A percentile compares a stretch with the other conserved stretches of the same genome.
These are phyloP conservation scores for Ascomycota sp. DNA, from an alignment of 2,329 filamentous ascomycete species.

Conservation along the genomic window DNA sequence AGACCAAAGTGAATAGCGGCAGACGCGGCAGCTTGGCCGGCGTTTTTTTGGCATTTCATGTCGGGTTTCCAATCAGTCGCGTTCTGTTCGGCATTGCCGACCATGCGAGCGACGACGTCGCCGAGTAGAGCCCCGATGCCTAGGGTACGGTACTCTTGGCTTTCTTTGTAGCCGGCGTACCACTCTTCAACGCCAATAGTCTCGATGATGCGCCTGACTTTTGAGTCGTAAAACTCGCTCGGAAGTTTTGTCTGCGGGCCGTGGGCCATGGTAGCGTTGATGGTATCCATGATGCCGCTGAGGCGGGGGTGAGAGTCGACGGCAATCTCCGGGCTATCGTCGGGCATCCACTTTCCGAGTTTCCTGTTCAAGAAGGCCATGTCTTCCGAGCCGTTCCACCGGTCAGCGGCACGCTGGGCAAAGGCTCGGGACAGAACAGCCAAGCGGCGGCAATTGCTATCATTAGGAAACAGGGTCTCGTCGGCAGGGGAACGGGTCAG, in stretches of 20 bases:
- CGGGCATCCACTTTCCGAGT: constrained; percentile 70
- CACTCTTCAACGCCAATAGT: constrained; percentile 76
- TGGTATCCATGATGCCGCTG: constrained; percentile 79
- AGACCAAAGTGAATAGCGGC: constrained; percentile 48
- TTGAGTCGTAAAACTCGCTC: constrained; percentile 64
- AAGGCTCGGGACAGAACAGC: constrained; percentile 46
- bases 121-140: constrained; percentile 72
- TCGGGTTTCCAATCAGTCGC: constrained; percentile 16
- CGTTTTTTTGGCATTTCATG: too few species aligned
- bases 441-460: constrained; percentile 50
- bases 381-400: constrained; percentile 56
- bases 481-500: constrained; percentile 40
- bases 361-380: constrained; percentile 64
- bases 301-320: constrained; percentile 70
- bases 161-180: constrained; percentile 73
- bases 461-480: constrained; percentile 65
- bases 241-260: constrained; percentile 52
- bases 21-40: constrained; percentile 1
- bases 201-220: constrained; percentile 43
- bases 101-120: constrained; percentile 59
- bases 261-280: constrained; percentile 76
- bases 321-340: constrained; percentile 41
- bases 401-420: constrained; percentile 44
- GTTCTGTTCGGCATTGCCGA: constrained; percentile 35
- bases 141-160: constrained; percentile 63